Evolutionary conservation across 371 early-diverging fungal species (phyloP), one percentile per base, ranked within the genome.

Genomic region (Batkoa obscura): DNA sequence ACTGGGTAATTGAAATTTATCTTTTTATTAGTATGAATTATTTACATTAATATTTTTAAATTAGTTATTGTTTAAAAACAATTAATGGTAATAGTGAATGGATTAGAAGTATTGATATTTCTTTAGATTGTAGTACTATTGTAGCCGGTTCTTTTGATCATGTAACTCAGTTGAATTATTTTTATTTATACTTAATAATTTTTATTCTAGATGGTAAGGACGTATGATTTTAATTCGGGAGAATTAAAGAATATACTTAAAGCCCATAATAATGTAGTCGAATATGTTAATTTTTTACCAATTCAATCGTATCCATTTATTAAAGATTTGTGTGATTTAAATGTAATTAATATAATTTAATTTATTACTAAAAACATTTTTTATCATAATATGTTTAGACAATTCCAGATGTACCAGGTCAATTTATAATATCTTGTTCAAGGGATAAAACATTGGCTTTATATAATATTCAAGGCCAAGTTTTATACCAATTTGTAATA

Each of bases 211-310:
- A 83, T 83, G 17, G 72, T 88, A 5, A 74, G 84, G n/a, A 59
- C 90, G 8, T 90, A 88, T 88, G 86, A 89, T 59, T 60, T 72
- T 0, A 50, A 67, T 6, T 69, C 81, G n/a, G 87, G 88, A 38
- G 85, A 85, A 50, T 75, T 77, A 56, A 82, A 80, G 60, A 67
- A 66, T 58, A 86, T 87, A 49, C 66, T 90, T 60, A 74, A 84
- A 50, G 94, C 90, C 12, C 94, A 94, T 64, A 88, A 86, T 12
- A 90, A 94, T 62, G 93, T 94, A n/a, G 83, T 94, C 13, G 95
- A 94, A 63, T 83, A 81, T 50, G 83, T 85, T 0, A 78, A 3
- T 92, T 92, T 70, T 86, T 78, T 33, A 93, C 94, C 9, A 59
- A 23, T 63, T 12, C 66, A 59, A 10, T 71, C 83, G 1, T 76